Evolutionary conservation across 148 eudicot genomes (phyloP).

Genomic region (Camellia sinensis): DNA sequence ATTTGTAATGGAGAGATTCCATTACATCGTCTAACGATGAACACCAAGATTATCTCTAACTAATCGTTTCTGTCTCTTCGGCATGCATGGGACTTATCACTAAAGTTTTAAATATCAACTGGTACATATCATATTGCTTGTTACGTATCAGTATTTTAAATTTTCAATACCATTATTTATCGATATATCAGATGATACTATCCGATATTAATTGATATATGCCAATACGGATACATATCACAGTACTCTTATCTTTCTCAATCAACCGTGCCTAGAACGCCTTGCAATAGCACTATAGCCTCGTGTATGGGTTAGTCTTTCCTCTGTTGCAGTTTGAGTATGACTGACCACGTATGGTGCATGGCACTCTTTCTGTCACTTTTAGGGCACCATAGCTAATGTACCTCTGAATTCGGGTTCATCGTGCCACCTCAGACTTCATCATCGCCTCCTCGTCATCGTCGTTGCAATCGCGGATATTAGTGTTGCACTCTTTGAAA

Average conservation of each 20-base stretch:
- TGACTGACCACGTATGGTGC: constrained; percentile 17
- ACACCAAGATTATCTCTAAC: no score
- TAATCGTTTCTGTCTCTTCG: no score
- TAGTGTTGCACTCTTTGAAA: not conserved
- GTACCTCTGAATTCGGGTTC: constrained; percentile 11
- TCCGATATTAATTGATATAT: no score
- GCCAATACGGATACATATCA: no score
- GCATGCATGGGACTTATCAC: no score
- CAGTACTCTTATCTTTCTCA: not conserved
- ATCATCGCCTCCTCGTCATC: constrained; percentile 21
- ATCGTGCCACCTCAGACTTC: constrained; percentile 19
- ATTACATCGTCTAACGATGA: no score
- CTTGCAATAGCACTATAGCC: constrained; percentile 14
- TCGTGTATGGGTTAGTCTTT: constrained; percentile 15
- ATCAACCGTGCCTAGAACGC: not conserved
- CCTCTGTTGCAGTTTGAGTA: constrained; percentile 21
- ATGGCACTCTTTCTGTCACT: constrained; percentile 7
- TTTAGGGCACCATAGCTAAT: constrained; percentile 16
- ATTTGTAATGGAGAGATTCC: no score
- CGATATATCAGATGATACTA: no score
- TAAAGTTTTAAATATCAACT: no score
- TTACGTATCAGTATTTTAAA: no score
- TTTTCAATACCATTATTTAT: no score
- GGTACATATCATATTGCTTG: no score
- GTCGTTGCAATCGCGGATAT: constrained; percentile 14